These are phyloP conservation scores for Babesia gibsoni DNA, from an alignment of 169 alveolate genomes.

Conservation along the genomic window DNA sequence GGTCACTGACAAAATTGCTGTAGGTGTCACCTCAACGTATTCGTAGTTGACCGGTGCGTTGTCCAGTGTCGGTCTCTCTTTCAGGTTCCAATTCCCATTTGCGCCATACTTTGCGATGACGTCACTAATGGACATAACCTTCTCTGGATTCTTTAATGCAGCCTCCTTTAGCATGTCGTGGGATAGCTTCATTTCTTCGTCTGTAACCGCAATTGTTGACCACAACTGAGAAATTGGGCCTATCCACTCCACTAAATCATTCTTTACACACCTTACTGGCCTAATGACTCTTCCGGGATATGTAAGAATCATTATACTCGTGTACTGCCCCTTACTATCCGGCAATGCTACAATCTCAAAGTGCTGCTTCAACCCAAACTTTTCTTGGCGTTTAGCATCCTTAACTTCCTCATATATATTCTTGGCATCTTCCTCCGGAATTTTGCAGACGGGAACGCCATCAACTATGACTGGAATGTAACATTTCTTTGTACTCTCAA, in stretches of 20 bases:
- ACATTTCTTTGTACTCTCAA: background rate
- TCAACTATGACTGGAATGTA: constrained; percentile 56
- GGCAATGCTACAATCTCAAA: constrained; percentile 49
- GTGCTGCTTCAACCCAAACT: constrained; percentile 46
- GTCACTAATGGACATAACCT: background rate
- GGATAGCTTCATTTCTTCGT: constrained; percentile 57
- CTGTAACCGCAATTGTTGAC: constrained; percentile 86
- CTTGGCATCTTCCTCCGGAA: constrained; percentile 37
- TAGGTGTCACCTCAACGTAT: constrained; percentile 95
- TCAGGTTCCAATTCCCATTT: background rate
- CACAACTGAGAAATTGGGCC: constrained; percentile 96
- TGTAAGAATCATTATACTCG: constrained; percentile 86
- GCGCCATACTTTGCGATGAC: background rate
- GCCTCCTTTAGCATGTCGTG: constrained; percentile 21
- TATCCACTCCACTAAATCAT: constrained; percentile 90
- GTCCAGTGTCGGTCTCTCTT: constrained; percentile 29
- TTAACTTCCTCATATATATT: constrained; percentile 27
- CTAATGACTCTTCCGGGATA: constrained; percentile 96
- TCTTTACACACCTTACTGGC: constrained; percentile 90
- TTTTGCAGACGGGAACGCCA: constrained; percentile 55
- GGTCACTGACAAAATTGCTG: constrained; percentile 91
- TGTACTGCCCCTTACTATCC: constrained; percentile 35
- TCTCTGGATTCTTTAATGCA: background rate
- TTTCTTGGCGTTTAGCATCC: constrained; percentile 39
- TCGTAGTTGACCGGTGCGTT: constrained; percentile 85